Evolutionary conservation across 768 basidiomycete genomes (phyloP).

Genomic region (Nevesoporus exiguus): DNA sequence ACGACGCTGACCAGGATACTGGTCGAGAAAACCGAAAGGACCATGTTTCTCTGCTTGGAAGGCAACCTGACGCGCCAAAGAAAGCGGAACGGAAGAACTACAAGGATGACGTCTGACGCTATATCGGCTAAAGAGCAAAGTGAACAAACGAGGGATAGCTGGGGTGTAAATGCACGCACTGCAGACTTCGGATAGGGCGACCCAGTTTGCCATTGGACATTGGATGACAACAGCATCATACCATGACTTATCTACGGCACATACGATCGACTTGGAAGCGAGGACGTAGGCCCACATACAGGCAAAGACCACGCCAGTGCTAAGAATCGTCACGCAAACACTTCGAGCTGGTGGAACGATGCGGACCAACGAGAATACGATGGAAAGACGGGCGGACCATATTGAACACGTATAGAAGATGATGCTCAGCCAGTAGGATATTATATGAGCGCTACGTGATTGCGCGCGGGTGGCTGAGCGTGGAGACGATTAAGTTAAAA

Average conservation of each 20-base stretch:
- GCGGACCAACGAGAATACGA: conserved; percentile 24
- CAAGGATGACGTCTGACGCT: conserved; percentile 44
- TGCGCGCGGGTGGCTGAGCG: conserved; percentile 20
- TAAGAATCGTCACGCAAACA: neutral
- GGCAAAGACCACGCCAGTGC: conserved; percentile 7
- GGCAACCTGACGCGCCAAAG: conserved; percentile 43
- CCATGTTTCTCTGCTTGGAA: conserved; percentile 38
- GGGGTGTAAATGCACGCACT: conserved; percentile 35
- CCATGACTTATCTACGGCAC: conserved; percentile 39
- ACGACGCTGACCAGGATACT: conserved; percentile 48
- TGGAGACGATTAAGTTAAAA: conserved; percentile 16
- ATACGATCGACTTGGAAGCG: conserved; percentile 35
- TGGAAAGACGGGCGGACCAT: conserved; percentile 30
- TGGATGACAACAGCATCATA: conserved; percentile 34
- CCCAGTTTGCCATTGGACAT: conserved; percentile 43
- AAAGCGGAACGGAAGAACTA: conserved; percentile 43
- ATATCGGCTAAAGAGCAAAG: conserved; percentile 38
- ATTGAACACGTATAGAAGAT: conserved; percentile 22
- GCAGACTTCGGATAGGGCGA: conserved; percentile 51
- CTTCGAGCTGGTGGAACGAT: conserved; percentile 18
- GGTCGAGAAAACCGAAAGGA: conserved; percentile 48
- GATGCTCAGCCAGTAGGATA: conserved; percentile 20
- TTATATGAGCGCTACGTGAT: conserved; percentile 16
- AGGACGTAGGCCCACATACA: conserved; percentile 22
- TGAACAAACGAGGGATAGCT: neutral